phyloP scores from a whole-genome alignment of 768 basidiomycete genomes.

The Tylopilus subfusipes region DNA sequence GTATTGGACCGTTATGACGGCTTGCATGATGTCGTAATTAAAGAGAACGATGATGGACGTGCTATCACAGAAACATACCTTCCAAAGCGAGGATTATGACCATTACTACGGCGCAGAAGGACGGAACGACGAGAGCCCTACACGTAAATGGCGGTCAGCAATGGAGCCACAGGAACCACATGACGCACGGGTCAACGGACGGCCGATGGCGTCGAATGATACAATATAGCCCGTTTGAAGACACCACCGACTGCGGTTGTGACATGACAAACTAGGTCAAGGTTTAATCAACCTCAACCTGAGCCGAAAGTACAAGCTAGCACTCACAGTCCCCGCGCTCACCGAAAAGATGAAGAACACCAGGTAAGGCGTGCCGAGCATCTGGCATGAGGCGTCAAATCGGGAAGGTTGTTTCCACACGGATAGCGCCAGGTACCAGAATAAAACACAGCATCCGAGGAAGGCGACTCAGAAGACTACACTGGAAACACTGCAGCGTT shows the following conservation, averaged over 20 bases:
- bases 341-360: conserved; percentile 42
- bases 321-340: conserved; percentile 37
- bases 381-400: conserved; percentile 26
- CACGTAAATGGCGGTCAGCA: conserved; percentile 17
- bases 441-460: conserved; percentile 24
- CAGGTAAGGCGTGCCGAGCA: conserved; percentile 38
- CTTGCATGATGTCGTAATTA: conserved; percentile 29
- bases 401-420: background rate
- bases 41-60: background rate
- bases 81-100: conserved; percentile 43
- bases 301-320: conserved; percentile 13
- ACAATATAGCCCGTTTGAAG: conserved; percentile 51
- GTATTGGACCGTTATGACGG: conserved; percentile 41
- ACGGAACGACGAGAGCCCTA: conserved; percentile 37
- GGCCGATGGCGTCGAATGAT: conserved; percentile 31
- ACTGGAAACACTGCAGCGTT: conserved; percentile 29
- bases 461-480: conserved; percentile 15
- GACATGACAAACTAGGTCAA: conserved; percentile 17
- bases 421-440: conserved; percentile 18
- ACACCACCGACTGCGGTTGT: conserved; percentile 13
- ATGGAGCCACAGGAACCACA: conserved; percentile 6
- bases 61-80: conserved; percentile 30
- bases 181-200: conserved; percentile 31
- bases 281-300: conserved; percentile 9
- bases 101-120: conserved; percentile 43